Base-by-base conservation (phyloP, 2,329 filamentous ascomycete species). In the Chaetomium strumarium region DNA sequence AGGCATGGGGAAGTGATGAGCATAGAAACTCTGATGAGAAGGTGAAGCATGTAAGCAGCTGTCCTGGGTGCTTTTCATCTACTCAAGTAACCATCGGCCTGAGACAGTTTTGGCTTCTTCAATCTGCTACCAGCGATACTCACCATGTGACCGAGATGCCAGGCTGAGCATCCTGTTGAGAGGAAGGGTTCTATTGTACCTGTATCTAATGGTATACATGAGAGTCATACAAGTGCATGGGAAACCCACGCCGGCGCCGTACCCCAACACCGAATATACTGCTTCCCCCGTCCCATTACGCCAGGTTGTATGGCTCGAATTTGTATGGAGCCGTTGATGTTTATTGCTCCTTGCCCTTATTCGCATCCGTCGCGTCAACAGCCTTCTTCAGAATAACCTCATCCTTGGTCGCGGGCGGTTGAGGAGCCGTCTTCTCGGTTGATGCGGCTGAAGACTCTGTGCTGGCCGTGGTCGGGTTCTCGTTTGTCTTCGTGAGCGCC, bases 311-410 rank as follows among this genome's bases (percentile, higher is more conserved):
- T 44, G 41, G 13, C 5, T 31, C 8, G 1, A n/a, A 19, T n/a
- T 24, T 12, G 38, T 17, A 29, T 46, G 33, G 16, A n/a, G 7
- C n/a, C 14, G 14, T 3, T n/a, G 13, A 8, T 6, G 14, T 8
- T 48, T 58, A 60, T 58, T 61, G 53, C 53, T 59, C 39, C 57
- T 61, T 59, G n/a, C 43, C 50, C 30, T 58, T 52, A 59, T 69
- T 69, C 19, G 66, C 67, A 16, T 53, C 58, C 1, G 68, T 69
- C 31, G 67, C 67, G 43, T 70, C 68, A 13, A 60, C 57, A 1
- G 64, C 64, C 48, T 58, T 55, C 53, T 57, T 63, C 2, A 66
- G 65, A 5, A 60, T 43, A 12, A 55, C 53, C 31, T 39, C 44
- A 51, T 16, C 48, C 47, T 43, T 42, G 39, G 42, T 39, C 19